phyloP scores from a whole-genome alignment of 352 stramenopile genomes.

The Phytophthora rubi region DNA sequence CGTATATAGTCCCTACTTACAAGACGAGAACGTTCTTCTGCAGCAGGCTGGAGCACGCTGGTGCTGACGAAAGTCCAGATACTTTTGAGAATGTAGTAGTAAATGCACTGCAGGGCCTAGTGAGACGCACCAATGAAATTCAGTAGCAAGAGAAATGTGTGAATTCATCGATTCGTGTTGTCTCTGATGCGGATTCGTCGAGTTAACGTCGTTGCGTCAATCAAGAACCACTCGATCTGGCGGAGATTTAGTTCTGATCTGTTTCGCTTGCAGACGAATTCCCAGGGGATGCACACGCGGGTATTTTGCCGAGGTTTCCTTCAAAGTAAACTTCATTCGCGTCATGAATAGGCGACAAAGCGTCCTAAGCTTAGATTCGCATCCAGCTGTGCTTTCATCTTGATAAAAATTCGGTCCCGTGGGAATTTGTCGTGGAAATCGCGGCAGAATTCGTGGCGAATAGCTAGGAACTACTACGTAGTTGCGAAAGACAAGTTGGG shows the following conservation, averaged over 20 bases:
- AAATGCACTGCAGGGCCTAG: slow-evolving; percentile 44
- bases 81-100: slow-evolving; percentile 23
- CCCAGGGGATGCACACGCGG: slow-evolving; percentile 24
- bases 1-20: not conserved
- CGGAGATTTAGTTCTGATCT: slow-evolving; percentile 25
- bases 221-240: slow-evolving; percentile 43
- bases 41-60: slow-evolving; percentile 21
- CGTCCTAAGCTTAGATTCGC: slow-evolving; percentile 44
- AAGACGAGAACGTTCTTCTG: slow-evolving; percentile 13
- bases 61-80: slow-evolving; percentile 37
- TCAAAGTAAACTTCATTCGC: slow-evolving; percentile 37
- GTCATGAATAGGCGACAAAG: slow-evolving; percentile 46
- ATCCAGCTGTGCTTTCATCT: slow-evolving; percentile 12
- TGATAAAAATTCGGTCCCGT: slow-evolving; percentile 30
- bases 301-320: slow-evolving; percentile 18
- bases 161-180: slow-evolving; percentile 50
- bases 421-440: slow-evolving; percentile 32
- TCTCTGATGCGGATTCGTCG: slow-evolving; percentile 45
- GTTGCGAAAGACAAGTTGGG: slow-evolving; percentile 31
- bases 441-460: slow-evolving; percentile 35
- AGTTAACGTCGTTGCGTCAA: slow-evolving; percentile 28
- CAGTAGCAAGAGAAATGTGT: slow-evolving; percentile 43
- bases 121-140: slow-evolving; percentile 37
- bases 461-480: slow-evolving; percentile 21
- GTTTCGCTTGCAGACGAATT: slow-evolving; percentile 10